phyloP scores from a whole-genome alignment of 805 yeast species.

The Isabelozyma heimii region DNA sequence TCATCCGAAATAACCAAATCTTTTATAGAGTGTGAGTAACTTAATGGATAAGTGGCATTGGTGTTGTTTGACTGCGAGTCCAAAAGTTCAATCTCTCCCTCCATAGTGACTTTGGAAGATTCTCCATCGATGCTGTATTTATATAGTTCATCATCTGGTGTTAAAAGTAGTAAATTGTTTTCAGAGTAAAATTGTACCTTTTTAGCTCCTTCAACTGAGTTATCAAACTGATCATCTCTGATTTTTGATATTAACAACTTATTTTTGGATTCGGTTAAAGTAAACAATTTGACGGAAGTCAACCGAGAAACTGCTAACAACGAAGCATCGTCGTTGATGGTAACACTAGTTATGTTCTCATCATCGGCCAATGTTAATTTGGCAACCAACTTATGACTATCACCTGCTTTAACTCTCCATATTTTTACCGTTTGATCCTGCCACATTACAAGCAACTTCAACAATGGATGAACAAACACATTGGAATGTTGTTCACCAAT shows the following conservation, averaged over 20 bases:
- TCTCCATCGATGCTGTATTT: conserved; percentile 36
- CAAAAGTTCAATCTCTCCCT: conserved; percentile 37
- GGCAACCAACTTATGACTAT: conserved; percentile 56
- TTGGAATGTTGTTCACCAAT: conserved; percentile 56
- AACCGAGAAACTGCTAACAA: conserved; percentile 71
- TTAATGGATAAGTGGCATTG: conserved; percentile 28
- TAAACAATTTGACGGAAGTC: conserved; percentile 65
- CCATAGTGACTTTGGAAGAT: conserved; percentile 32
- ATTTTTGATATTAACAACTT: conserved; percentile 52
- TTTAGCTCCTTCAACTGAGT: conserved; percentile 55
- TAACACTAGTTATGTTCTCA: conserved; percentile 71
- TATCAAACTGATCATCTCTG: conserved; percentile 39
- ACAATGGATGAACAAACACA: conserved; percentile 44
- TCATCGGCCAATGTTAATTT: conserved; percentile 69
- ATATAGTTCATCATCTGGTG: conserved; percentile 62
- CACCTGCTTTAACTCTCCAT: conserved; percentile 57
- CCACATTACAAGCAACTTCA: conserved; percentile 69
- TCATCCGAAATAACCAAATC: conserved; percentile 48
- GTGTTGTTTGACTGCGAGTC: conserved; percentile 7
- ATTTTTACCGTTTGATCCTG: conserved; percentile 77
- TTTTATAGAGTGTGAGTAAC: conserved; percentile 51
- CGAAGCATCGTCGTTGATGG: conserved; percentile 62
- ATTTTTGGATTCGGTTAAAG: conserved; percentile 41
- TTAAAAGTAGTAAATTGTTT: conserved; percentile 48
- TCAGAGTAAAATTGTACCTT: conserved; percentile 44